These are phyloP conservation scores for Penicillium dipodomyicola DNA, from an alignment of 495 filamentous ascomycete genomes.

Conservation along the genomic window DNA sequence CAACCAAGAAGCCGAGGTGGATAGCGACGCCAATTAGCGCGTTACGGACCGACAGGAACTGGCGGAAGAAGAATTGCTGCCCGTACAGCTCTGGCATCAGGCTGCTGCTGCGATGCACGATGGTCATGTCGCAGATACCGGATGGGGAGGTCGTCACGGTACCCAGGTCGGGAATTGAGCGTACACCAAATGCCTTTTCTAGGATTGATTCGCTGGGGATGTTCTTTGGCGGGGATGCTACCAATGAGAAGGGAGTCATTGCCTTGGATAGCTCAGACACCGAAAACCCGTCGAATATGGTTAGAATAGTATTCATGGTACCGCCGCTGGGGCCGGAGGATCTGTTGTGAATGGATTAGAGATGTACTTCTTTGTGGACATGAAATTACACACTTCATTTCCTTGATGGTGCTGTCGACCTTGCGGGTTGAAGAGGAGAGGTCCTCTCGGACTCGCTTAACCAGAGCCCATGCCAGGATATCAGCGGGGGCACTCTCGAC, in stretches of 20 bases:
- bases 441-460: conserved; percentile 59
- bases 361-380: conserved; percentile 1
- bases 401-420: conserved; percentile 60
- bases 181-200: conserved; percentile 57
- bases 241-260: conserved; percentile 62
- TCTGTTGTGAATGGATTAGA: conserved; percentile 21
- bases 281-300: conserved; percentile 60
- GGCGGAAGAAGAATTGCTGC: conserved; percentile 65
- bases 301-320: conserved; percentile 63
- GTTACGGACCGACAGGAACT: conserved; percentile 64
- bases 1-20: conserved; percentile 55
- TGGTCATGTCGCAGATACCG: conserved; percentile 57
- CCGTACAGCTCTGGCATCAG: conserved; percentile 70
- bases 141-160: conserved; percentile 61
- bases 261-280: conserved; percentile 54
- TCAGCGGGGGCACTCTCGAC: conserved; percentile 86
- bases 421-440: conserved; percentile 54
- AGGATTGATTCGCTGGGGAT: conserved; percentile 33
- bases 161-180: conserved; percentile 62
- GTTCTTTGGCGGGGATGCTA: conserved; percentile 51
- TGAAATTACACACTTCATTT: conserved; percentile 51
- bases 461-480: conserved; percentile 69
- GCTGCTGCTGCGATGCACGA: conserved; percentile 76
- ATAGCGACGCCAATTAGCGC: conserved; percentile 54
- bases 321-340: conserved; percentile 67